Conservation (phyloP, 805 yeast genomes). For the Hanseniaspora osmophila region DNA sequence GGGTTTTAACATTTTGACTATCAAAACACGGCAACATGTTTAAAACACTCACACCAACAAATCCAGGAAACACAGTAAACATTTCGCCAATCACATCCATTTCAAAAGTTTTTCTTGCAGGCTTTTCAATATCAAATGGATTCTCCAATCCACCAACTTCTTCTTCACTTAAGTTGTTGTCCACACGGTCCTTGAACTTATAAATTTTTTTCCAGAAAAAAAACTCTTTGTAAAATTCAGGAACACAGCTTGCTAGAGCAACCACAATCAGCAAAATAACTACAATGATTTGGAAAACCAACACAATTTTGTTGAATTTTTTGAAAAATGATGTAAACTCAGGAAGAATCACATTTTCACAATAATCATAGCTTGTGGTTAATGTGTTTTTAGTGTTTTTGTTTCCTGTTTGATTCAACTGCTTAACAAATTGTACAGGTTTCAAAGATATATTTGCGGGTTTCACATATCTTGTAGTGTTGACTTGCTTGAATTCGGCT, state of each 20-base stretch:
- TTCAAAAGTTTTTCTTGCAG: not conserved
- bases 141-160: not conserved
- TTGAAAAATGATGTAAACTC: constrained; percentile 28
- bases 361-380: constrained; percentile 12
- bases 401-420: not conserved
- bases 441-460: not conserved
- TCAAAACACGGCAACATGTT: not conserved
- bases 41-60: not conserved
- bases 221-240: constrained; percentile 31
- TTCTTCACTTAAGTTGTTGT: not conserved
- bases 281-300: constrained; percentile 25
- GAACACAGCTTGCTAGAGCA: constrained; percentile 30
- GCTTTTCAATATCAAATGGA: too few species aligned
- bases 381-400: constrained; percentile 3
- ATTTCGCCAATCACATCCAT: constrained; percentile 9
- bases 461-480: constrained; percentile 13
- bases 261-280: constrained; percentile 25
- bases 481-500: constrained; percentile 23
- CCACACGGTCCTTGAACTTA: constrained; percentile 20
- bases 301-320: constrained; percentile 20
- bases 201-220: constrained; percentile 34
- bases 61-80: constrained; percentile 9
- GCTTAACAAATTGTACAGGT: not conserved
- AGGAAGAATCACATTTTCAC: constrained; percentile 25
- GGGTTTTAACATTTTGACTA: constrained; percentile 11